Evolutionary conservation across 352 stramenopile genomes (phyloP), one percentile per base, ranked within the genome.

Genomic region (Globisporangium nunn): DNA sequence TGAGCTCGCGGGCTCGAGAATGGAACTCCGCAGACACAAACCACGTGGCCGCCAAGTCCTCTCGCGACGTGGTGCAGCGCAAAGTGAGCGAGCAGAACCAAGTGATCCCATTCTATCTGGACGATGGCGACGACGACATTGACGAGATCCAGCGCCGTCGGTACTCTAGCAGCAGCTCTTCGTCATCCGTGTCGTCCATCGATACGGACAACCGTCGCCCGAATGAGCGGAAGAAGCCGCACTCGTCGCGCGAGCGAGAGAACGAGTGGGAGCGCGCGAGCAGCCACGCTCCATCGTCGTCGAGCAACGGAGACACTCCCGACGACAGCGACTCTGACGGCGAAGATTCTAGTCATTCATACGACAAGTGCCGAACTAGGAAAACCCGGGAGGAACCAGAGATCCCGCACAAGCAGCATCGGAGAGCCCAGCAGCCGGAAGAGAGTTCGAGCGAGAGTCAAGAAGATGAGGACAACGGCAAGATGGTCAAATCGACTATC

Each of bases 21-120:
- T n/a, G 8, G 40, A 14, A 12, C 40, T 4, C 40, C n/a, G 14
- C 40, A 14, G 10, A 45, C 33, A 33, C 33, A 45, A 33, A 54
- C 17, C 12, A n/a, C 50, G 5, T 35, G 50, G 12, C 3, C 2
- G 15, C 33, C 4, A 56, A 31, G 41, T 41, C 50, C 28, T 2
- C 35, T 3, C 6, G 31, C 5, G 10, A 49, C 23, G 15, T 44
- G 55, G 23, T 37, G 57, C 43, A 17, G 39, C 17, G 52, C 29
- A 29, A 53, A 40, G 54, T 59, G 10, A 67, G 71, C 10, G 64
- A 75, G n/a, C 64, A 80, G 50, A 87, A 84, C 62, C 76, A 89
- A 44, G 79, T 89, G 29, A 59, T 81, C 7, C 76, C 74, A 6
- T 89, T 87, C 55, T 57, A 69, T 2, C 31, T 85, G 28, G 77